Evolutionary conservation across 2,329 filamentous ascomycete genomes (phyloP), one percentile per base, ranked within the genome.

Genomic region (Chrysoporthe deuterocubensis): DNA sequence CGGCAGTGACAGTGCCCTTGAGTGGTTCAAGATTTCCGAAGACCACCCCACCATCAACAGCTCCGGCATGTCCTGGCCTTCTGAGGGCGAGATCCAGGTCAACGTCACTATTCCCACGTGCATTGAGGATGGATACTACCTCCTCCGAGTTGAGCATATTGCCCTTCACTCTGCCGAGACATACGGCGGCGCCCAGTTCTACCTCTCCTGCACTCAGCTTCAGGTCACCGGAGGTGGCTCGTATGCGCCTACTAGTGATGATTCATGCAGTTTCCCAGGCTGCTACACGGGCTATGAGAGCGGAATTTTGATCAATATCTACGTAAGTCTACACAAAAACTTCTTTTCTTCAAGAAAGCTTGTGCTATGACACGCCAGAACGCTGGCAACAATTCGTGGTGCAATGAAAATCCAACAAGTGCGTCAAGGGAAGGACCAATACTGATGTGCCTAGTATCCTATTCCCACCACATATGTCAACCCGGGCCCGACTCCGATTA

Each of bases 21-120:
- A 11, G 80, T 69, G 80, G 80, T 85, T 86, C 78, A 87, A 87
- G 77, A 78, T 86, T 72, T 83, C 79, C 74, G 77, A 82, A 71
- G 76, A 80, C 71, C 26, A 26, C 21, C 21, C 54, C 54, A 14
- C 21, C 21, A 34, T 37, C 21, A 34, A 7, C 54, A 57, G 54
- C 54, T 32, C 54, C 21, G 54, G 54, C 54, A n/a, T 57, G 21
- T 79, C 81, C 1, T 83, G 81, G 81, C 74, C 77, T 34, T 32
- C 54, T 9, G 62, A 70, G 1, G 77, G 76, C 18, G 44, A 72
- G 21, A 34, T 59, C 70, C 13, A 73, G 52, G 78, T 81, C 76
- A 71, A 79, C 69, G 77, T 81, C 56, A 73, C 72, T 50, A 76
- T 80, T 60, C 77, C 77, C 40, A 67, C 69, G 21, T 72, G 74